A percentile compares a stretch with the other conserved stretches of the same genome.
Evolutionary conservation across 345 rosid genomes (phyloP).

Genomic region (Gossypium rotundifolium): DNA sequence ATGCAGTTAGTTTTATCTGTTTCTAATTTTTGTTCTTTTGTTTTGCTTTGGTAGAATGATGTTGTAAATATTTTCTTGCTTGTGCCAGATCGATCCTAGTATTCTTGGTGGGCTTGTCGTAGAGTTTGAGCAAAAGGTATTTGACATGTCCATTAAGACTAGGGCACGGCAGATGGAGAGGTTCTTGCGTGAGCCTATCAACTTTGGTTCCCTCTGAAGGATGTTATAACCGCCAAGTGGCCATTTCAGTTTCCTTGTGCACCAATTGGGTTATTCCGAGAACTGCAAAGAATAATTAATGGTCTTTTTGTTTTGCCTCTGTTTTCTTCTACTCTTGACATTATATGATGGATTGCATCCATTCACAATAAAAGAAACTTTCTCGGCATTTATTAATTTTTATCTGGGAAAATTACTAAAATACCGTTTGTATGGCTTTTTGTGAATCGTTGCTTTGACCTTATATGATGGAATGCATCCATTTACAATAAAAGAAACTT

Average conservation of each 20-base stretch:
- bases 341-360: constrained; percentile 13
- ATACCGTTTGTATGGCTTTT: constrained; percentile 1
- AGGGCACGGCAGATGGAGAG: constrained; percentile 95
- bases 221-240: neutral
- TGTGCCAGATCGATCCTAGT: constrained; percentile 74
- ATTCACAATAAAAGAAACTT: constrained; percentile 25
- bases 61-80: neutral
- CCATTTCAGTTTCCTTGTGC: constrained; percentile 6
- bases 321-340: neutral
- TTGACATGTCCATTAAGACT: constrained; percentile 91
- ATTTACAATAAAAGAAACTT: constrained; percentile 24
- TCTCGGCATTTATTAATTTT: neutral
- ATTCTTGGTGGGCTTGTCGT: constrained; percentile 88
- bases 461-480: constrained; percentile 13
- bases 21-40: neutral
- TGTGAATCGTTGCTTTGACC: neutral
- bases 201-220: constrained; percentile 30
- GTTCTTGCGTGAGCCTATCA: constrained; percentile 66
- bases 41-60: neutral
- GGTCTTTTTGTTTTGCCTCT: neutral
- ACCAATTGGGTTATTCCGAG: neutral
- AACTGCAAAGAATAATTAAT: neutral
- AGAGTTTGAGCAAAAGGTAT: constrained; percentile 80
- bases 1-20: constrained; percentile 6
- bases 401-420: neutral